Conservation (phyloP, 2,329 filamentous ascomycete species). For the Alternaria viburni region DNA sequence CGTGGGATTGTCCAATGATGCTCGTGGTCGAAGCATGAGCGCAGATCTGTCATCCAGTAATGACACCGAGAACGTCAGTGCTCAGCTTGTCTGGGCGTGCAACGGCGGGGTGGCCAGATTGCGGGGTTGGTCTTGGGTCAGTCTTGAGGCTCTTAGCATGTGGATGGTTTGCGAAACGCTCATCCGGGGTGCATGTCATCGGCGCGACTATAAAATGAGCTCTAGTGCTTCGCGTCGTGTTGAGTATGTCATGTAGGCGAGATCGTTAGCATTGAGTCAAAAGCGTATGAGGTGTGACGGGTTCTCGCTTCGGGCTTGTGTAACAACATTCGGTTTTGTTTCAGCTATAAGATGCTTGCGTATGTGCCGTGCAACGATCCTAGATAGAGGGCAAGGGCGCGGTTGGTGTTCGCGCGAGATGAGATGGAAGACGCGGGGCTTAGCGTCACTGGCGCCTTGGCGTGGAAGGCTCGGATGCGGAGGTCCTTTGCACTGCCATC, state of each 20-base stretch:
- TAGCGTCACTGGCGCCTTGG: constrained; percentile 7
- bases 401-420: neutral
- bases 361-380: neutral
- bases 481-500: too few species aligned
- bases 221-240: neutral
- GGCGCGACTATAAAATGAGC: neutral
- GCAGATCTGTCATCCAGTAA: constrained; percentile 6
- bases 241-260: neutral
- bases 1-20: neutral
- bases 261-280: neutral
- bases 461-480: constrained; percentile 4
- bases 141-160: neutral
- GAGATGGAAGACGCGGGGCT: neutral
- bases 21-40: neutral
- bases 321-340: too few species aligned
- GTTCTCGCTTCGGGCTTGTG: too few species aligned
- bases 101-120: constrained; percentile 14
- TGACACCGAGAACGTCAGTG: neutral
- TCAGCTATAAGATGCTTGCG: neutral
- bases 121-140: constrained; percentile 22
- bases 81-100: constrained; percentile 7
- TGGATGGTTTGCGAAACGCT: neutral
- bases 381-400: neutral
- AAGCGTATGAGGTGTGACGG: too few species aligned
- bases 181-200: neutral